Evolutionary conservation across 495 filamentous ascomycete species (phyloP), one percentile per base, ranked within the genome.

Genomic region (Aspergillus cristatus): DNA sequence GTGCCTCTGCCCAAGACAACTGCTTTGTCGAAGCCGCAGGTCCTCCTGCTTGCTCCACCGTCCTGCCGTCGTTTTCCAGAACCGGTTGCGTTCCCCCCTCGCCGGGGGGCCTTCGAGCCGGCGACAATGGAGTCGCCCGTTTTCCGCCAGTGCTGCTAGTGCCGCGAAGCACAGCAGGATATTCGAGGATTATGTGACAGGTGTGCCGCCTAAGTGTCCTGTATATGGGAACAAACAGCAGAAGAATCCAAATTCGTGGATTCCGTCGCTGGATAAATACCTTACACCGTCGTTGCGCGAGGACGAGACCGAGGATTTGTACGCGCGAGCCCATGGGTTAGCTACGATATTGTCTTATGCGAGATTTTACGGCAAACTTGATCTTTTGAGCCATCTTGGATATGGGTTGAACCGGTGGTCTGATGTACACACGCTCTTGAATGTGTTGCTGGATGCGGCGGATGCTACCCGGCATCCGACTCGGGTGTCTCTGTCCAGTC

Each of bases 301-400:
- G n/a, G 18, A 38, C 37, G 24, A 43, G 12, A 24, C 53, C 12
- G 18, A 40, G 18, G 28, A 50, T 12, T 29, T 52, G 22, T 38
- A 60, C 28, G 35, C 45, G 16, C 45, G 47, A 6, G 32, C 42
- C 1, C 35, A 56, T 37, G 42, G 50, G 2, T 24, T 68, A 25
- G 44, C 48, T 35, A 42, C 41, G 11, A 34, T 57, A 8, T 32
- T 68, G 11, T 48, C 41, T 22, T 33, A 47, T 34, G 60, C 60
- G 17, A 54, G 60, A 24, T 34, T 11, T 10, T 43, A 37, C 14
- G 42, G 42, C 8, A 30, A 55, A 14, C 16, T 60, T 10, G 59
- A 71, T 43, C 48, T 68, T 20, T 18, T 73, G 10, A 53, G 48
- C 7, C 55, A 71, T 45, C 39, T 71, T n/a, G 68, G 68, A 2